Evolutionary conservation across 371 early-diverging fungal genomes (phyloP).

Genomic region (Syncephalis plumigaleata): DNA sequence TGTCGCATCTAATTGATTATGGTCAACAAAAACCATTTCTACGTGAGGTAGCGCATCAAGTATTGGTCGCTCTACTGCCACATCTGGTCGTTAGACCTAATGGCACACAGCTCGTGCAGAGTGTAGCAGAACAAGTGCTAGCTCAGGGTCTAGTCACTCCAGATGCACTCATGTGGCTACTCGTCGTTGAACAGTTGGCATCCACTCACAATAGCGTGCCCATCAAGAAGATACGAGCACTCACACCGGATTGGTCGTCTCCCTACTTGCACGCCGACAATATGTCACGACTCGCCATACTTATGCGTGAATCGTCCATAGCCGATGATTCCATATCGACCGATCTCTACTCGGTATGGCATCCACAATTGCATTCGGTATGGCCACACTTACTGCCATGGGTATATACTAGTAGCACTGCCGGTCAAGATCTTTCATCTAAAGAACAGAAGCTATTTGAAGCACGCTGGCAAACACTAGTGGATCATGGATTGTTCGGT

Average conservation of each 20-base stretch:
- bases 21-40: slow-evolving; percentile 56
- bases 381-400: not conserved
- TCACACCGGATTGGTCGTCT: too few species aligned
- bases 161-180: too few species aligned
- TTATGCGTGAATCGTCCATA: not conserved
- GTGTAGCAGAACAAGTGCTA: too few species aligned
- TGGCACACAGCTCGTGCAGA: too few species aligned
- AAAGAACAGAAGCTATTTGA: slow-evolving; percentile 21
- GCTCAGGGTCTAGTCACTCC: too few species aligned
- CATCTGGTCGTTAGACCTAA: too few species aligned
- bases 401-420: not conserved
- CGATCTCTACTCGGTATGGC: not conserved
- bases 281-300: not conserved
- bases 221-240: too few species aligned
- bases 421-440: not conserved
- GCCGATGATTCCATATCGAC: not conserved
- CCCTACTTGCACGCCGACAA: slow-evolving; percentile 13
- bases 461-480: slow-evolving; percentile 63
- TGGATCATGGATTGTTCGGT: slow-evolving; percentile 62
- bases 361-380: not conserved
- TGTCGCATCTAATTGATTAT: slow-evolving; percentile 43
- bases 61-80: slow-evolving; percentile 40
- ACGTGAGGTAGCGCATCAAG: slow-evolving; percentile 49
- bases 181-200: too few species aligned
- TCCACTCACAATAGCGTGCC: too few species aligned